Percentiles rank a stretch among this genome's conserved stretches.
Conservation (phyloP, 345 rosid genomes). For the Salix arbutifolia region DNA sequence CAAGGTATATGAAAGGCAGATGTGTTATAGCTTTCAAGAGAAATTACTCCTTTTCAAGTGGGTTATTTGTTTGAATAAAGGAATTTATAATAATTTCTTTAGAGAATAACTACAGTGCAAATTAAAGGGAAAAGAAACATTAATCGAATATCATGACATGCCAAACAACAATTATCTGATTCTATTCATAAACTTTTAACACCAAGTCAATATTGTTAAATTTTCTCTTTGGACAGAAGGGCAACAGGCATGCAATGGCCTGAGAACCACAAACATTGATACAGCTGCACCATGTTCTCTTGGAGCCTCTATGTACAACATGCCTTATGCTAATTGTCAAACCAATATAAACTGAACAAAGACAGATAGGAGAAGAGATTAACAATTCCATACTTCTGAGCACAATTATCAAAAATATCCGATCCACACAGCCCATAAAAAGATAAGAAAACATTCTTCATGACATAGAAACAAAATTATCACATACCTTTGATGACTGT, state of each 20-base stretch:
- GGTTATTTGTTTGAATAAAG: not conserved
- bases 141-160: not conserved
- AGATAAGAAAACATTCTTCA: not conserved
- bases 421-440: not conserved
- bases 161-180: not conserved
- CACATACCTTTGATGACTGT: conserved; percentile 77
- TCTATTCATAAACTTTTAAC: not conserved
- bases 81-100: not conserved
- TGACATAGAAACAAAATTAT: conserved; percentile 5
- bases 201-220: not conserved
- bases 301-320: not conserved
- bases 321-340: not conserved
- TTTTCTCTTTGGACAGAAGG: not conserved
- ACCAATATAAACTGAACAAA: not conserved
- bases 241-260: not conserved
- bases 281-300: not conserved
- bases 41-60: not conserved
- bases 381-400: not conserved
- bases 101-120: no score
- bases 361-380: not conserved
- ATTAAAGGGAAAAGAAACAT: not conserved
- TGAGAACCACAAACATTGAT: not conserved
- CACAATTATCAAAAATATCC: not conserved
- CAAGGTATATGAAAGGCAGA: not conserved
- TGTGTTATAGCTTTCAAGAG: not conserved